These are phyloP conservation scores for Physcomitrium patens DNA, from an alignment of 225 moss, liverwort and hornwort genomes.

Conservation along the genomic window DNA sequence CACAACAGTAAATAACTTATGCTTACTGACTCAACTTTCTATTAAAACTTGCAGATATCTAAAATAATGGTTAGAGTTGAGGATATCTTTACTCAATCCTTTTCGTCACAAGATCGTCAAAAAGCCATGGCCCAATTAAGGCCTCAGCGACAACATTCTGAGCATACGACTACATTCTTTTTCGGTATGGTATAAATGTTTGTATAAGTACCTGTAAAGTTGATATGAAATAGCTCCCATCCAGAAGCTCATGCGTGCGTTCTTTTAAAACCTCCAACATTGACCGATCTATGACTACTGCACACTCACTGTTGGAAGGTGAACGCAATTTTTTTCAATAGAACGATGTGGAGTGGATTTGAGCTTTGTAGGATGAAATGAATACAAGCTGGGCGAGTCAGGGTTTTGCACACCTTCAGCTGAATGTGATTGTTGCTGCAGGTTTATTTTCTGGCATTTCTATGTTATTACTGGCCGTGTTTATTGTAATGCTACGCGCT, in stretches of 20 bases:
- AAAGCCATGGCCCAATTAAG: slow-evolving; percentile 85
- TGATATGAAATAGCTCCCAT: slow-evolving; percentile 1
- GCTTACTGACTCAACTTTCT: background rate
- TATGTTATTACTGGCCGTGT: slow-evolving; percentile 62
- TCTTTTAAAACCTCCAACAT: background rate
- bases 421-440: slow-evolving; percentile 41
- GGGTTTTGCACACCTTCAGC: background rate
- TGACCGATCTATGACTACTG: background rate
- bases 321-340: background rate
- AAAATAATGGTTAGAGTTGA: slow-evolving; percentile 78
- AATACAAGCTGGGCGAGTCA: too few relatives aligned
- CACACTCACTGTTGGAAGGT: background rate
- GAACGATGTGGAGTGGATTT: too few relatives aligned
- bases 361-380: too few relatives aligned
- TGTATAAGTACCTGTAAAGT: background rate
- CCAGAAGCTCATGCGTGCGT: slow-evolving; percentile 1
- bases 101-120: slow-evolving; percentile 68
- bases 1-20: background rate
- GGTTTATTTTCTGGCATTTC: slow-evolving; percentile 77
- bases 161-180: slow-evolving; percentile 74
- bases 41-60: slow-evolving; percentile 41
- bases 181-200: slow-evolving; percentile 45
- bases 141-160: slow-evolving; percentile 64
- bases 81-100: slow-evolving; percentile 66
- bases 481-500: slow-evolving; percentile 51